Evolutionary conservation across 148 eudicot species (phyloP), one percentile per base, ranked within the genome.

Genomic region (Nepenthes gracilis): DNA sequence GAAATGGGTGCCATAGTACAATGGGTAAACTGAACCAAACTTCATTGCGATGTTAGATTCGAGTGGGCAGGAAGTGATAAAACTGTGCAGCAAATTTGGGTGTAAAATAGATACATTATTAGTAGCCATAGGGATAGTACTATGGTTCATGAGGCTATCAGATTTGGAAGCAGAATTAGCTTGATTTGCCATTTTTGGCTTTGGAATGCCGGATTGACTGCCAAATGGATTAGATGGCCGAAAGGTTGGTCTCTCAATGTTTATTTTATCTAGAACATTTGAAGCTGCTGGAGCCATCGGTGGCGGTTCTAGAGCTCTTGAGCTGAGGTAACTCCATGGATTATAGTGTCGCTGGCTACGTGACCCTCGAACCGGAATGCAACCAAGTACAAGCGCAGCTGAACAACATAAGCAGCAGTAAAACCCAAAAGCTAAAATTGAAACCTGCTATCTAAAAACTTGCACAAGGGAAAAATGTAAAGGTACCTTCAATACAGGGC

Each of bases 381-480:
- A 92, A 32, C 98, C 98, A 64, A 92, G 67, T 60, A 85, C 79
- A 64, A 92, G 98, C 61, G 98, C 98, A 84, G 98, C 98, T 92
- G 86, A 70, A 72, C 65, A 78, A 67, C 33, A 43, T 15, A 13
- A n/a, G 54, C 43, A 35, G 34, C 23, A 38, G 13, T 12, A 58
- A 35, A 12, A 36, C 60, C 8, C 15, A 36, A 40, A 58, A 58
- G 45, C 55, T 52, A 5, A 52, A 52, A 5, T 52, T 52, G 23
- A 23, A 23, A 23, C 23, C 23, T 23, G 23, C 55, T 15, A 52
- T 12, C 55, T 4, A 5, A 52, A 12, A 52, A 5, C 55, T 5
- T 6, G 12, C 15, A 5, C 4, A 12, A 12, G 45, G 45, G 8
- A 8, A 0, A 40, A 40, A 3, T 8, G 8, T 40, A 56, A 55